Conservation (phyloP, 164 flowering plant species). For the Magnolia changhungtana region DNA sequence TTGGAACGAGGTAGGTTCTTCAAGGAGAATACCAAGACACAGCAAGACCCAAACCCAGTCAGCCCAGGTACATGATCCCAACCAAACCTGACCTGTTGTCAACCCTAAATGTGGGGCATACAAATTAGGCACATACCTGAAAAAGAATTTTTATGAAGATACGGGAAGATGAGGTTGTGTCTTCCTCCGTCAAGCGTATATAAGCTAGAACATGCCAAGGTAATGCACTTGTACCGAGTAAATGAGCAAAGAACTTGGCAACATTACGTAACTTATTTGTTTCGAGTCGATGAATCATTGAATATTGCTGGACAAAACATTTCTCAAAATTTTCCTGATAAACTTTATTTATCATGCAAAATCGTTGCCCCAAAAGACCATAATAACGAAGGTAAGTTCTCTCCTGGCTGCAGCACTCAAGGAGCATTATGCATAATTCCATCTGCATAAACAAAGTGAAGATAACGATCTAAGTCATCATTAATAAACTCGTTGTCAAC, state of each 20-base stretch:
- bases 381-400: slow-evolving; percentile 88
- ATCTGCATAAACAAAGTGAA: slow-evolving; percentile 45
- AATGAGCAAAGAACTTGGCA: slow-evolving; percentile 94
- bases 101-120: too few species aligned
- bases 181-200: slow-evolving; percentile 90
- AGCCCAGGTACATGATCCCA: too few species aligned
- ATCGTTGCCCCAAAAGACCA: slow-evolving; percentile 90
- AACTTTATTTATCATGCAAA: slow-evolving; percentile 88
- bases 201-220: slow-evolving; percentile 94
- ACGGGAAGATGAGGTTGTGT: slow-evolving; percentile 95
- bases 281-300: slow-evolving; percentile 90
- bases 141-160: slow-evolving; percentile 93
- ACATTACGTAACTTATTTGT: slow-evolving; percentile 92
- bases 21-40: too few species aligned
- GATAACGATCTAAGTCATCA: not conserved
- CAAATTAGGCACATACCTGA: slow-evolving; percentile 41
- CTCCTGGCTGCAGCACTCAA: slow-evolving; percentile 97
- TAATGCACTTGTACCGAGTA: slow-evolving; percentile 89
- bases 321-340: slow-evolving; percentile 89
- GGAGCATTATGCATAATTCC: slow-evolving; percentile 92
- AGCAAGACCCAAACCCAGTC: too few species aligned
- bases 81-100: too few species aligned
- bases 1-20: too few species aligned
- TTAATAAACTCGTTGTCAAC: not conserved
- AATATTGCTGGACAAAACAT: slow-evolving; percentile 90